Evolutionary conservation across 129 eudicot genomes (phyloP).

Genomic region (Flaveria brownii): DNA sequence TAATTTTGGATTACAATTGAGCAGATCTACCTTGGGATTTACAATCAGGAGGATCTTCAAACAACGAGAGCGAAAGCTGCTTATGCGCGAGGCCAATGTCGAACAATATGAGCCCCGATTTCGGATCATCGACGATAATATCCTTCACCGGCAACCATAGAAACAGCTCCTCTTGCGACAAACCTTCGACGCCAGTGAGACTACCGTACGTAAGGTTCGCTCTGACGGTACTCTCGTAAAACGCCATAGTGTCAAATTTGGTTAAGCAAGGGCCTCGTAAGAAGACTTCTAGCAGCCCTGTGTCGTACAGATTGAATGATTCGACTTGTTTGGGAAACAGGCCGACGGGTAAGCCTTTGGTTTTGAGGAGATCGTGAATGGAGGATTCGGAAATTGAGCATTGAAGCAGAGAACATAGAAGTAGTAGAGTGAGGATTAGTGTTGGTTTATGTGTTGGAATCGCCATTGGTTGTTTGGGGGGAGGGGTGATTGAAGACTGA

Average conservation of each 20-base stretch:
- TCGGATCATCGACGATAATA: constrained; percentile 66
- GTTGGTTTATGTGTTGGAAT: constrained; percentile 10
- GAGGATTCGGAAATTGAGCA: constrained; percentile 34
- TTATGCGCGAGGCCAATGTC: constrained; percentile 76
- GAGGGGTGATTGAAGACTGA: background rate
- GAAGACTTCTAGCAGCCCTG: constrained; percentile 63
- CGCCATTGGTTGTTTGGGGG: constrained; percentile 42
- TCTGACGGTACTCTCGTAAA: constrained; percentile 55
- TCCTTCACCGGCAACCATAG: constrained; percentile 79
- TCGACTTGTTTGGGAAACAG: constrained; percentile 67
- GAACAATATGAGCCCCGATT: constrained; percentile 63
- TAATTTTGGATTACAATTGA: no score
- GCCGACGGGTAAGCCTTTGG: constrained; percentile 72
- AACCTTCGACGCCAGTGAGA: constrained; percentile 64
- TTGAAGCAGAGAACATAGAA: constrained; percentile 3
- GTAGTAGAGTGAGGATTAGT: constrained; percentile 18
- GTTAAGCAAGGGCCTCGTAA: constrained; percentile 66
- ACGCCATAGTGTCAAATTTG: constrained; percentile 67
- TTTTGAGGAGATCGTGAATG: constrained; percentile 65
- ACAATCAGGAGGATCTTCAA: constrained; percentile 89
- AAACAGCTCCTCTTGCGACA: constrained; percentile 74
- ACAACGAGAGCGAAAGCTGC: constrained; percentile 68
- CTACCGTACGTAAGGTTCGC: constrained; percentile 76
- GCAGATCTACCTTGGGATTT: constrained; percentile 38
- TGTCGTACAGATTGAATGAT: constrained; percentile 48